Evolutionary conservation across 352 stramenopile species (phyloP).

Genomic region (Pythium utonaiense): DNA sequence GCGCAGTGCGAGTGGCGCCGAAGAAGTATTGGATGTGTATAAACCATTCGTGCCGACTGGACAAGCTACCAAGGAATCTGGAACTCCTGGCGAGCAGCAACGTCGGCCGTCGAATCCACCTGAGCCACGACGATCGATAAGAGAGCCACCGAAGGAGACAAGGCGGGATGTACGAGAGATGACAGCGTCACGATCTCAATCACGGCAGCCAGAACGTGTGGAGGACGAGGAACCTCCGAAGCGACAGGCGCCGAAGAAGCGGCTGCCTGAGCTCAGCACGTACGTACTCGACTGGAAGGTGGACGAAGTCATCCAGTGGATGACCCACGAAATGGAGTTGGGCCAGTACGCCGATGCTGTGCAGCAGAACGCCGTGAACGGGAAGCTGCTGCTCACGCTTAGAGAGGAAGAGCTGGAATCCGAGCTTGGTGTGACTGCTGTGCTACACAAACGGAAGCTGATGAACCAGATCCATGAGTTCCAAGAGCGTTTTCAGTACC

Average conservation of each 20-base stretch:
- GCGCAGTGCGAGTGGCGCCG: not conserved
- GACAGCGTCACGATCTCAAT: not conserved
- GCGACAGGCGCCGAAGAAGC: conserved; percentile 4
- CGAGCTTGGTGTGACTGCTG: conserved; percentile 30
- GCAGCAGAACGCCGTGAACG: conserved; percentile 38
- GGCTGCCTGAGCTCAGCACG: conserved; percentile 16
- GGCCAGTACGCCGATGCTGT: conserved; percentile 34
- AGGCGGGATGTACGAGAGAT: not conserved
- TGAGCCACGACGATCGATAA: not conserved
- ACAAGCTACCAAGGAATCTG: conserved; percentile 1
- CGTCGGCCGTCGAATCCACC: not conserved
- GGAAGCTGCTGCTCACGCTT: conserved; percentile 41
- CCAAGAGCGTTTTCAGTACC: conserved; percentile 32
- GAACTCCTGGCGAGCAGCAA: not conserved
- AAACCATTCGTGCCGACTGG: not conserved
- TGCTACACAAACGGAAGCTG: conserved; percentile 45
- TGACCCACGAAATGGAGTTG: conserved; percentile 45
- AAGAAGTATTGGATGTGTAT: conserved; percentile 16
- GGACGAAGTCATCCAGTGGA: conserved; percentile 43
- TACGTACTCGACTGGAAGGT: conserved; percentile 49
- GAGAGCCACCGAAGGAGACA: not conserved
- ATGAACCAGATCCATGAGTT: conserved; percentile 39
- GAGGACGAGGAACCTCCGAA: not conserved
- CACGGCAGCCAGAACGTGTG: not conserved
- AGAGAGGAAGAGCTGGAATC: conserved; percentile 33